Evolutionary conservation across 495 filamentous ascomycete species (phyloP).

Genomic region (Coniosporium apollinis): DNA sequence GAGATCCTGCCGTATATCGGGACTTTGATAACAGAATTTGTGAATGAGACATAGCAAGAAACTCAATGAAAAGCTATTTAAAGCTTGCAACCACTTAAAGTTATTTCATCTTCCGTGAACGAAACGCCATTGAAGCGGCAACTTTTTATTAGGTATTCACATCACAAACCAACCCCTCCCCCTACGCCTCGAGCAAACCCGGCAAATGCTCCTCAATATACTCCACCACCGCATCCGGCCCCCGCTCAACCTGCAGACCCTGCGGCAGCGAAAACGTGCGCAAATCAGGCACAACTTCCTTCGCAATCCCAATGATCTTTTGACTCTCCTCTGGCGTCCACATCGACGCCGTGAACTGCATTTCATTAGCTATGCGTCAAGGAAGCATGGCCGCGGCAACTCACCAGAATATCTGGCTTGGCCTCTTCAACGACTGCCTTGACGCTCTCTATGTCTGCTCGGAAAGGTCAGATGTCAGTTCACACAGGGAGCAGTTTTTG

Average conservation of each 20-base stretch:
- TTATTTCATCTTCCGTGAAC: too few species aligned
- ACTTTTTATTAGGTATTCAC: too few species aligned
- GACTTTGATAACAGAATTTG: too few species aligned
- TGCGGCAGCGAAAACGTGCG: constrained; percentile 44
- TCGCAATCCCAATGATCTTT: constrained; percentile 38
- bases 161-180: too few species aligned
- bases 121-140: too few species aligned
- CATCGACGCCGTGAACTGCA: constrained; percentile 51
- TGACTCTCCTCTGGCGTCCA: constrained; percentile 42
- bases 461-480: not conserved
- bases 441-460: not conserved
- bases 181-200: constrained; percentile 29
- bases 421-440: constrained; percentile 2
- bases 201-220: constrained; percentile 44
- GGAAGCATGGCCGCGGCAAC: not conserved
- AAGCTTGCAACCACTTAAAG: too few species aligned
- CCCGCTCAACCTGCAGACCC: constrained; percentile 45
- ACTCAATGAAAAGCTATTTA: too few species aligned
- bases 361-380: not conserved
- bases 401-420: constrained; percentile 6
- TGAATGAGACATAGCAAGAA: too few species aligned
- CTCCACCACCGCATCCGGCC: constrained; percentile 49
- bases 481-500: not conserved
- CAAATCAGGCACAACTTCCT: constrained; percentile 32
- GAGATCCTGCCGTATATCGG: too few species aligned